Evolutionary conservation across 345 rosid species (phyloP).

Genomic region (Pugionium dolabratum): DNA sequence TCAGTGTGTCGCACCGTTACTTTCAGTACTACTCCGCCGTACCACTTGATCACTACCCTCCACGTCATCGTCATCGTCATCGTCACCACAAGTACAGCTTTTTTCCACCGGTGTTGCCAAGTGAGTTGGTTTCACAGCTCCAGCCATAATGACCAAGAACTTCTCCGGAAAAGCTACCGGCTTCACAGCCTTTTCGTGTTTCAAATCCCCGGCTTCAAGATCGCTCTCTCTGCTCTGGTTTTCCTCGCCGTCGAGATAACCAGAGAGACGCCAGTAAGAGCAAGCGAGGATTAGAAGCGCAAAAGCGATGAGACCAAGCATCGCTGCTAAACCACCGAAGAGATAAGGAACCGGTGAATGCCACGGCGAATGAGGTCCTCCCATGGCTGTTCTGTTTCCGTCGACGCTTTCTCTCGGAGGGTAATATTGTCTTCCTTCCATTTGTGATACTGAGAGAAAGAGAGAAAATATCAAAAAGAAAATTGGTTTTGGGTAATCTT

Average conservation of each 20-base stretch:
- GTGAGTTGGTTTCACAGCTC: conserved; percentile 65
- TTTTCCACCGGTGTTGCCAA: conserved; percentile 69
- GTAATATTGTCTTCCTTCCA: conserved; percentile 51
- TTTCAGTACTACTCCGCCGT: conserved; percentile 27
- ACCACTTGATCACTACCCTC: conserved; percentile 29
- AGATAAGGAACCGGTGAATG: conserved; percentile 94
- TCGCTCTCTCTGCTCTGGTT: conserved; percentile 48
- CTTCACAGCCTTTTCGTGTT: conserved; percentile 32
- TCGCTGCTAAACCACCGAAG: conserved; percentile 91
- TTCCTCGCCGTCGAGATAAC: conserved; percentile 53
- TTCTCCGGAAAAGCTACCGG: conserved; percentile 56
- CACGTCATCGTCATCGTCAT: conserved; percentile 34
- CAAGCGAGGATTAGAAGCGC: conserved; percentile 92
- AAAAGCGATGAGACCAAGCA: conserved; percentile 86
- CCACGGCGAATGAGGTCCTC: conserved; percentile 65
- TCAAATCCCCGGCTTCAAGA: conserved; percentile 60
- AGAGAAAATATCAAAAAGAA: not conserved
- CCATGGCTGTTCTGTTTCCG: conserved; percentile 23
- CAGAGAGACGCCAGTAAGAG: conserved; percentile 88
- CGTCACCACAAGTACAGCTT: conserved; percentile 44
- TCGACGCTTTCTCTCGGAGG: conserved; percentile 39
- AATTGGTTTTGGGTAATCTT: not conserved
- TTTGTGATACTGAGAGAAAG: conserved; percentile 8
- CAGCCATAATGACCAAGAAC: conserved; percentile 87
- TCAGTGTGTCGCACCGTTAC: conserved; percentile 26